Conservation (phyloP, 2,329 filamentous ascomycete species). For the Rhytidhysteron rufulum region DNA sequence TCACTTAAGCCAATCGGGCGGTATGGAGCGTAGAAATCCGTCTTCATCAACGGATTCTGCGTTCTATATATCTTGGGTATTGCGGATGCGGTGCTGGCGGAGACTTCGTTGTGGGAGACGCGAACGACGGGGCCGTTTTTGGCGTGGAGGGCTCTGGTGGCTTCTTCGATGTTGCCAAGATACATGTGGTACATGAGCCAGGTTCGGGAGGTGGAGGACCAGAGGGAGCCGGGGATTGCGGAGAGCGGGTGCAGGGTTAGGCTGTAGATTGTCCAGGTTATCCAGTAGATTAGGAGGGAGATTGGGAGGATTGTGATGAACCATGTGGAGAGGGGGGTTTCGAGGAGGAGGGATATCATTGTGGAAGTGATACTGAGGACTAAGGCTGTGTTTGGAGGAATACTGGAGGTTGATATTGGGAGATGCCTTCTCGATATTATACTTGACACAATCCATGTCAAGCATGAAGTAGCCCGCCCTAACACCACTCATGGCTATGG, state of each 20-base stretch:
- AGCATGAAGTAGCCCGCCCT: too few relatives aligned
- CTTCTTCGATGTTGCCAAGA: constrained; percentile 10
- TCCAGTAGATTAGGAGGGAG: constrained; percentile 5
- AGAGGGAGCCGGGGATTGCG: constrained; percentile 4
- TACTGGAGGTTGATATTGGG: too few relatives aligned
- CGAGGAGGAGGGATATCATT: too few relatives aligned
- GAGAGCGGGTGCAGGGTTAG: constrained; percentile 2
- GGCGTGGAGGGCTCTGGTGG: constrained; percentile 4
- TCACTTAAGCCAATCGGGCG: constrained; percentile 12
- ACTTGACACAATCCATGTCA: too few relatives aligned
- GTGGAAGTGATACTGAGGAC: too few relatives aligned
- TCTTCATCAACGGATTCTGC: constrained; percentile 17
- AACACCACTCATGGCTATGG: too few relatives aligned
- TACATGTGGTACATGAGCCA: constrained; percentile 4
- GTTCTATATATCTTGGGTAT: constrained; percentile 17
- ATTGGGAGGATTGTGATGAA: constrained; percentile 1
- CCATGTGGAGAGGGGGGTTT: not conserved
- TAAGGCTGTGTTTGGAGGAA: too few relatives aligned
- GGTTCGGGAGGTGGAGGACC: constrained; percentile 3
- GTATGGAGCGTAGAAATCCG: constrained; percentile 19
- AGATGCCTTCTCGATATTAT: too few relatives aligned
- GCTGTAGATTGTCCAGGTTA: constrained; percentile 4
- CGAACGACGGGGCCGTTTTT: constrained; percentile 3
- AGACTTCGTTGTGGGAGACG: constrained; percentile 7
- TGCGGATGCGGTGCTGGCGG: constrained; percentile 11